These are phyloP conservation scores for Brasenia schreberi DNA, from an alignment of 164 flowering plant species.

Conservation along the genomic window DNA sequence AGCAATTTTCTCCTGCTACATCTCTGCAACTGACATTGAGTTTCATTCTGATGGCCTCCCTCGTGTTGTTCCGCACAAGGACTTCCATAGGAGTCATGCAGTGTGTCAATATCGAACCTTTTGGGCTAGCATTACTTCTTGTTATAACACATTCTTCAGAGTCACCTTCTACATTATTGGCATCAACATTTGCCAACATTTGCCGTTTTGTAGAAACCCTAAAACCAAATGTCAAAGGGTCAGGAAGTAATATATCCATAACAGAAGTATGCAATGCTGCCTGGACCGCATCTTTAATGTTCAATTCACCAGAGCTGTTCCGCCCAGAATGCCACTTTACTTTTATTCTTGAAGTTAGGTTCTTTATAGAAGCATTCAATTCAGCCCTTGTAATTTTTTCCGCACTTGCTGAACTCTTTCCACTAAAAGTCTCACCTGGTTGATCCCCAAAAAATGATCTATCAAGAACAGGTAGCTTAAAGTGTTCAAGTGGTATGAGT, in stretches of 20 bases:
- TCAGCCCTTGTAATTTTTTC: slow-evolving; percentile 79
- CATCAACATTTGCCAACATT: neutral
- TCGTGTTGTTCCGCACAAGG: slow-evolving; percentile 90
- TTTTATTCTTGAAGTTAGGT: slow-evolving; percentile 77
- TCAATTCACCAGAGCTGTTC: slow-evolving; percentile 83
- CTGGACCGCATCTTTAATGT: slow-evolving; percentile 82
- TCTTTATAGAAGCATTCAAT: slow-evolving; percentile 71
- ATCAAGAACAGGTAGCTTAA: slow-evolving; percentile 87
- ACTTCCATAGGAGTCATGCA: slow-evolving; percentile 91
- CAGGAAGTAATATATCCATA: slow-evolving; percentile 92
- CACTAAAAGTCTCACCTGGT: slow-evolving; percentile 24
- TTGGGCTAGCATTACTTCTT: slow-evolving; percentile 7
- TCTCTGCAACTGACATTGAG: slow-evolving; percentile 86
- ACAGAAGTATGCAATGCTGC: slow-evolving; percentile 85
- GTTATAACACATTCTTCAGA: neutral
- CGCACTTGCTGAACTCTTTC: slow-evolving; percentile 38
- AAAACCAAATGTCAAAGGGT: slow-evolving; percentile 93
- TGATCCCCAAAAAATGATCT: slow-evolving; percentile 62
- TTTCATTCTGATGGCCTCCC: slow-evolving; percentile 58
- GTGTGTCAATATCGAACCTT: slow-evolving; percentile 54
- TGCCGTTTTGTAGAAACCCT: slow-evolving; percentile 21
- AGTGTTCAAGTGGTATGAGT: slow-evolving; percentile 89
- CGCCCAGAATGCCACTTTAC: slow-evolving; percentile 95
- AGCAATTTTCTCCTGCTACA: slow-evolving; percentile 90
- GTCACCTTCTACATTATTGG: neutral